A percentile compares a stretch with the other conserved stretches of the same genome.
phyloP scores from a whole-genome alignment of 164 flowering plant genomes.

The Warburgia ugandensis region DNA sequence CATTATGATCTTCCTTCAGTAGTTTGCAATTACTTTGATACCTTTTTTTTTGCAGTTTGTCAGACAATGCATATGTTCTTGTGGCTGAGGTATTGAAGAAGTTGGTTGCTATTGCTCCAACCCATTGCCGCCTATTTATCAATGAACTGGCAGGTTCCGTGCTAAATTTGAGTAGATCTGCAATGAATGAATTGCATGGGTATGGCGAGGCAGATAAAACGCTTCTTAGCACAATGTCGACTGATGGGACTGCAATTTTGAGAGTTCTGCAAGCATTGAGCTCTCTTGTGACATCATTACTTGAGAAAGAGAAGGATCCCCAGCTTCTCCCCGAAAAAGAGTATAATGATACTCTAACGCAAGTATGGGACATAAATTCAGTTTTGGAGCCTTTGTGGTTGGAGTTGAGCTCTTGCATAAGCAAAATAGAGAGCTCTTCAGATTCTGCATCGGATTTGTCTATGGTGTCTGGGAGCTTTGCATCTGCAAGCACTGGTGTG shows the following conservation, averaged over 20 bases:
- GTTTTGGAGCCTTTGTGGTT: slow-evolving; percentile 90
- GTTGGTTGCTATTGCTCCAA: slow-evolving; percentile 71
- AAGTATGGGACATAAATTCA: slow-evolving; percentile 56
- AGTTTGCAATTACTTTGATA: too few relatives aligned
- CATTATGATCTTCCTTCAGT: too few relatives aligned
- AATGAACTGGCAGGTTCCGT: slow-evolving; percentile 74
- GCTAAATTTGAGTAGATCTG: slow-evolving; percentile 55
- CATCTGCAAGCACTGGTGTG: slow-evolving; percentile 43
- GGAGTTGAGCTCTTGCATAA: slow-evolving; percentile 82
- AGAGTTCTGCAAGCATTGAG: slow-evolving; percentile 90
- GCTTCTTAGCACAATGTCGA: slow-evolving; percentile 59
- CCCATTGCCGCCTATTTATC: slow-evolving; percentile 71
- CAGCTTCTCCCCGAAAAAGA: slow-evolving; percentile 39
- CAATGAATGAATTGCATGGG: slow-evolving; percentile 60
- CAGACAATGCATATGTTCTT: slow-evolving; percentile 78
- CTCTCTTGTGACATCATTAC: slow-evolving; percentile 59
- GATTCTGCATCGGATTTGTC: slow-evolving; percentile 45
- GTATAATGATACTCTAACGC: slow-evolving; percentile 42
- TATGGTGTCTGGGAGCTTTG: slow-evolving; percentile 20
- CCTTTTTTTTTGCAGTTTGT: slow-evolving; percentile 51
- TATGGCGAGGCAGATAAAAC: slow-evolving; percentile 75
- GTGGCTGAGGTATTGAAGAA: slow-evolving; percentile 87
- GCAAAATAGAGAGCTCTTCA: slow-evolving; percentile 72
- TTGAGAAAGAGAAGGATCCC: slow-evolving; percentile 49
- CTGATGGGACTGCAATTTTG: slow-evolving; percentile 83